These are phyloP conservation scores for Globisporangium heterothallicum DNA, from an alignment of 352 stramenopile species.

Conservation along the genomic window DNA sequence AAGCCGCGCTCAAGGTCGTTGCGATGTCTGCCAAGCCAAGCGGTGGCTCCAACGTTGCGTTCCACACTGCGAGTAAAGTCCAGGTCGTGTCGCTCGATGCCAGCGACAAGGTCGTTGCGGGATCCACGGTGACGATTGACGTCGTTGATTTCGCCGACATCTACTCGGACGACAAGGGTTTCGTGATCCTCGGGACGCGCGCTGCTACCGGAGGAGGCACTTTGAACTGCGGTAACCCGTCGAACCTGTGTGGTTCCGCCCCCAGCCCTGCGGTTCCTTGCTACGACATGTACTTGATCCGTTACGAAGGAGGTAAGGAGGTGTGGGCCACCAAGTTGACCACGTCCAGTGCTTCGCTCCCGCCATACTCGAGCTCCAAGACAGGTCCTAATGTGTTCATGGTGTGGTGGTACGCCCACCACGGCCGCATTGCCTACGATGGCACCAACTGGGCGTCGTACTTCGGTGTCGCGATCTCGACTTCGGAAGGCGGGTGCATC, in stretches of 20 bases:
- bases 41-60: slow-evolving; percentile 41
- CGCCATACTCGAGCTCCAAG: slow-evolving; percentile 42
- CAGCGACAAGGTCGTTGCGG: slow-evolving; percentile 36
- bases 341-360: slow-evolving; percentile 38
- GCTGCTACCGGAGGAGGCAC: slow-evolving; percentile 44
- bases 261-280: slow-evolving; percentile 34
- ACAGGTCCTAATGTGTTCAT: slow-evolving; percentile 49
- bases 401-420: slow-evolving; percentile 70
- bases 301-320: slow-evolving; percentile 44
- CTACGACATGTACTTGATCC: slow-evolving; percentile 61
- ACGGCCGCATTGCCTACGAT: slow-evolving; percentile 53
- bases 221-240: slow-evolving; percentile 52
- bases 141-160: slow-evolving; percentile 55
- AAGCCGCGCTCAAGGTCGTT: slow-evolving; percentile 40
- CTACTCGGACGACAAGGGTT: slow-evolving; percentile 46
- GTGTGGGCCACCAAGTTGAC: slow-evolving; percentile 54
- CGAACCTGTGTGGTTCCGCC: slow-evolving; percentile 40
- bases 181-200: slow-evolving; percentile 46
- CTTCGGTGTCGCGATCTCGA: slow-evolving; percentile 53
- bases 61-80: slow-evolving; percentile 42
- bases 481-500: slow-evolving; percentile 48
- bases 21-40: slow-evolving; percentile 37
- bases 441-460: slow-evolving; percentile 60
- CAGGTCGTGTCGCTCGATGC: slow-evolving; percentile 44
- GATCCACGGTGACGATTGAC: slow-evolving; percentile 25